Conservation (phyloP, 805 yeast genomes). For the Deakozyma indianensis region DNA sequence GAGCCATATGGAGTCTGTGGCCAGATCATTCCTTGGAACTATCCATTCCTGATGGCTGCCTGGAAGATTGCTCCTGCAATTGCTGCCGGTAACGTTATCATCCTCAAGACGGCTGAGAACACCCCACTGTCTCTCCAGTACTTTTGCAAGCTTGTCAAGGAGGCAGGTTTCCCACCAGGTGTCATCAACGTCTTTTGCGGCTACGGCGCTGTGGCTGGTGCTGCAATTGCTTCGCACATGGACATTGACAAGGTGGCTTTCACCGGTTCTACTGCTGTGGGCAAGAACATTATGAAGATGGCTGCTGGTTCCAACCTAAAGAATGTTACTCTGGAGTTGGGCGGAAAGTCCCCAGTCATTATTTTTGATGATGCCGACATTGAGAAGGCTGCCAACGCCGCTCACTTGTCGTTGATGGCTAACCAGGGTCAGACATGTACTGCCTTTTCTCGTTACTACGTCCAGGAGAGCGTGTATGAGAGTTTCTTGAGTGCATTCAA, state of each 20-base stretch:
- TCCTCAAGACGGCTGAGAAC: constrained; percentile 81
- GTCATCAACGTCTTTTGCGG: constrained; percentile 81
- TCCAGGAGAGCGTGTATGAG: constrained; percentile 77
- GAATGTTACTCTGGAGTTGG: constrained; percentile 86
- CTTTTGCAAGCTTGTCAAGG: constrained; percentile 50
- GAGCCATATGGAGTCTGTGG: constrained; percentile 95
- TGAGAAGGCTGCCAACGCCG: constrained; percentile 58
- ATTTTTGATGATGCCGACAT: constrained; percentile 78
- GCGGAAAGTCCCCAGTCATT: constrained; percentile 92
- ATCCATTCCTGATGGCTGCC: constrained; percentile 84
- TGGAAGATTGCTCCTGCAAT: constrained; percentile 93
- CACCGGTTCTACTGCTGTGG: constrained; percentile 90
- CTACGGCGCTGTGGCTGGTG: constrained; percentile 74
- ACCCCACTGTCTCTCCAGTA: constrained; percentile 82
- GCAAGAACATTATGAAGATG: constrained; percentile 64
- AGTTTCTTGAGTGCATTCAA: constrained; percentile 49
- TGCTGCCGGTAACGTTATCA: constrained; percentile 81
- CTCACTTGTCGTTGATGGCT: constrained; percentile 73
- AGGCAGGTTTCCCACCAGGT: constrained; percentile 88
- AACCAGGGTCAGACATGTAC: constrained; percentile 95
- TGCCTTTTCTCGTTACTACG: constrained; percentile 85
- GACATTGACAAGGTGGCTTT: constrained; percentile 82
- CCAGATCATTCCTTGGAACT: constrained; percentile 94
- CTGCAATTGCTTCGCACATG: constrained; percentile 62
- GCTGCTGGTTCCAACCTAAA: constrained; percentile 75